These are phyloP conservation scores for Morella rubra DNA, from an alignment of 306 rosid species.

Conservation along the genomic window DNA sequence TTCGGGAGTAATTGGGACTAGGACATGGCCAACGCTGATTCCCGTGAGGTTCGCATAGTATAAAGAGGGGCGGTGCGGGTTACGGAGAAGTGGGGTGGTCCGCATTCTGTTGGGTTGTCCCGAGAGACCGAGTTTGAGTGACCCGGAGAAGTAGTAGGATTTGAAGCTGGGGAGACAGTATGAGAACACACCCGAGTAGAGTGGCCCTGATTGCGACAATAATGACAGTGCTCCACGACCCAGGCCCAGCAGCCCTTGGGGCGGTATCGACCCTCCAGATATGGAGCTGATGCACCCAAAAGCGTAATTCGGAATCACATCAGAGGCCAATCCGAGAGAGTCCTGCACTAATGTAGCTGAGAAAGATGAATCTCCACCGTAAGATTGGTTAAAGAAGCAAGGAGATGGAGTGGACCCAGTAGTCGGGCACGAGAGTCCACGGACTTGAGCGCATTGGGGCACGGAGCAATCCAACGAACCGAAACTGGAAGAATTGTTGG, in stretches of 20 bases:
- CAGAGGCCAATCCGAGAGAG: conserved; percentile 39
- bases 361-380: conserved; percentile 75
- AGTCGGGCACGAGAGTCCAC: conserved; percentile 63
- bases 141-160: conserved; percentile 86
- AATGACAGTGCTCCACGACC: conserved; percentile 85
- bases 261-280: conserved; percentile 60
- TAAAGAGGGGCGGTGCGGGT: conserved; percentile 76
- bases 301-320: conserved; percentile 43
- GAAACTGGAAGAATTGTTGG: conserved; percentile 55
- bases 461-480: conserved; percentile 56
- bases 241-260: conserved; percentile 82
- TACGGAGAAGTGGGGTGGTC: conserved; percentile 73
- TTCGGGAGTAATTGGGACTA: conserved; percentile 40
- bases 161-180: conserved; percentile 90
- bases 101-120: conserved; percentile 78
- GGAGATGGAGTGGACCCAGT: conserved; percentile 34
- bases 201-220: conserved; percentile 62
- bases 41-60: conserved; percentile 81
- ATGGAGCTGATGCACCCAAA: conserved; percentile 67
- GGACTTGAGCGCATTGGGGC: conserved; percentile 52
- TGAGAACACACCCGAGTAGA: conserved; percentile 69
- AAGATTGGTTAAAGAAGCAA: conserved; percentile 73
- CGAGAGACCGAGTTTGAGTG: conserved; percentile 70
- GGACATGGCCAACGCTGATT: conserved; percentile 61
- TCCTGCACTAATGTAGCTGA: conserved; percentile 71